phyloP scores from a whole-genome alignment of 192 early-diverging fungal species.

The Rhizophagus clarus region DNA sequence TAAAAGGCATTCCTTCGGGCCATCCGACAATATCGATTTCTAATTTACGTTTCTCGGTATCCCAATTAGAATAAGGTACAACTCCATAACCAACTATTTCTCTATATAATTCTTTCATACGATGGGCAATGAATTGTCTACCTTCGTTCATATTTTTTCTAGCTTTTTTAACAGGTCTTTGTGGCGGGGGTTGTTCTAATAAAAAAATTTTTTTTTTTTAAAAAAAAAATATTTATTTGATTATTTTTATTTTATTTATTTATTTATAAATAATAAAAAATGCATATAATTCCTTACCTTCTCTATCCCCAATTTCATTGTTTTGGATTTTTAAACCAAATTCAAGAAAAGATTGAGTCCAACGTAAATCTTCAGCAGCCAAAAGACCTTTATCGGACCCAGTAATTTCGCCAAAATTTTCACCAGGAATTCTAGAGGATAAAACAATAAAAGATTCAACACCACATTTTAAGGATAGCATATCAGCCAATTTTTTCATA shows the following conservation, averaged over 20 bases:
- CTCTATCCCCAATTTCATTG: neutral
- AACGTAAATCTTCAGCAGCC: neutral
- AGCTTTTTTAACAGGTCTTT: neutral
- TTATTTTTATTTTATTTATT: too few species aligned
- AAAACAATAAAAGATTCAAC: neutral
- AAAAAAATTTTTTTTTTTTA: too few species aligned
- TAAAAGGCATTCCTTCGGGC: neutral
- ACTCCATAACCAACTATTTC: neutral
- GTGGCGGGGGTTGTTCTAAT: neutral
- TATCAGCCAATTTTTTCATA: neutral
- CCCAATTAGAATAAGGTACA: neutral
- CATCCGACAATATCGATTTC: neutral
- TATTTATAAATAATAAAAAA: too few species aligned
- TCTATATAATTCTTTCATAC: neutral
- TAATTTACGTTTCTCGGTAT: neutral
- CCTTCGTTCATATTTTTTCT: neutral
- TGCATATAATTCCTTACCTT: neutral
- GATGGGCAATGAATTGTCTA: neutral
- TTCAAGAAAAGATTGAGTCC: neutral
- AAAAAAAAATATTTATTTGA: too few species aligned
- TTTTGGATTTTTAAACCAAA: neutral
- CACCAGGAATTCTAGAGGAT: neutral
- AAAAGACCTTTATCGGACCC: neutral
- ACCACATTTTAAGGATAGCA: neutral
- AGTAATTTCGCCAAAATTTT: neutral